Base-by-base conservation (phyloP, 2,329 filamentous ascomycete species). In the Penicillium sp. region DNA sequence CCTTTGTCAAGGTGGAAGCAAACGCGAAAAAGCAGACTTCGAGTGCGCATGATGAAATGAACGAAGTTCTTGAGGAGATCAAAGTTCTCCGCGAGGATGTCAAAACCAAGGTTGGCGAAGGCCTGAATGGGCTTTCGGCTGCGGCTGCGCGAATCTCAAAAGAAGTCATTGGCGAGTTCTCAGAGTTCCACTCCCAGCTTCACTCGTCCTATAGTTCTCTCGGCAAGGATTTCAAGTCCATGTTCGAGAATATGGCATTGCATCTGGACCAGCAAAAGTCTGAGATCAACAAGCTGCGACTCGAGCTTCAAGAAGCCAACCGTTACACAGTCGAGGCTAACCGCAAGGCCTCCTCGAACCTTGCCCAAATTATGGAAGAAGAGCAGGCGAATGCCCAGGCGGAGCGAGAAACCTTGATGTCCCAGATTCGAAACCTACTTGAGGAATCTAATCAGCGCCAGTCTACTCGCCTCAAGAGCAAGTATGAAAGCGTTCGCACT, bases 1-100 rank as follows among this genome's bases (percentile, higher is more conserved):
- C 84, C 0, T 92, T 97, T 69, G 83, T 87, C 42, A 81, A 84
- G 19, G 91, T 90, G 0, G 88, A 89, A 75, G 81, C 83, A 55
- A 86, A 90, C 68, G 84, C 96, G 17, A 84, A 90, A 58, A 64
- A 61, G 19, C 77, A 80, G 60, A 79, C 75, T 1, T 70, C 69
- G 5, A 68, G 70, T 64, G 90, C 92, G 2, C 91, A 90, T 71
- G 88, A 93, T 53, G 90, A 93, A 60, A 93, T 97, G 91, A 93
- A 97, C 70, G 83, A 86, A n/a, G 89, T 97, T 1, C 83, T 99
- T 10, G 91, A 95, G 71, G 94, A 96, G 74, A 97, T 98, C 75
- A 93, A 93, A 74, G 88, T 86, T n/a, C 84, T 98, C 26, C 88
- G 94, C 24, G 91, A 97, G 75, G 89, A 91, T 57, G 92, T 98